Evolutionary conservation across 768 basidiomycete genomes (phyloP), one percentile per base, ranked within the genome.

Genomic region (Rhodotorula graminis): DNA sequence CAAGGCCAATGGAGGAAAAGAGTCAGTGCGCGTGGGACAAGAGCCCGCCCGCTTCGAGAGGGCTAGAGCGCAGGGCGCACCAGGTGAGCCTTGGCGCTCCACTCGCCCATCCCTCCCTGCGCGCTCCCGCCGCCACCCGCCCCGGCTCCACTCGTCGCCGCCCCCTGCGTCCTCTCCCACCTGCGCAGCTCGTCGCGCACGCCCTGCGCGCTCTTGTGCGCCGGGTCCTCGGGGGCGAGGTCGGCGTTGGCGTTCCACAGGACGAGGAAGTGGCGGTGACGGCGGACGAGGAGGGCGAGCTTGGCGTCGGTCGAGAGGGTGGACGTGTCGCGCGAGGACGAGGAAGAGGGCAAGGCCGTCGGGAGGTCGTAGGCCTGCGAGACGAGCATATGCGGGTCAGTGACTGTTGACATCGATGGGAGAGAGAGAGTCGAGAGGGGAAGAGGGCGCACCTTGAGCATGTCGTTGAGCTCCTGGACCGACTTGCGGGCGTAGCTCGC

Each of bases 191-290:
- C 68, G 25, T 44, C 44, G 27, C 53, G 29, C n/a, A 75, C 29
- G 40, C 69, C 56, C 25, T 18, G 44, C 11, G 46, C 44, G 7
- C 9, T 55, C 56, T 65, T 49, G 61, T 66, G 70, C 40, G n/a
- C 33, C 50, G 64, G n/a, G 18, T 62, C 42, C 16, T 60, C 37
- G 7, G 25, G 8, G 2, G 40, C 25, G 8, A 70, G n/a, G 44
- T 75, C 74, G 27, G 46, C 49, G 57, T 75, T 75, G 3, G 74
- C 47, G 68, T 75, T 75, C 70, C 70, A 72, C 1, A 69, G 23
- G 19, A 47, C 59, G 16, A 64, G 37, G 61, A 57, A 75, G 0
- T 67, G 67, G 0, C 52, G 58, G 55, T 72, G 74, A 2, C 74
- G 67, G 18, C 58, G 61, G 14, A 18, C 21, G 33, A 63, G 52